phyloP scores from a whole-genome alignment of 805 yeast genomes.

The Candida nanaspora region DNA sequence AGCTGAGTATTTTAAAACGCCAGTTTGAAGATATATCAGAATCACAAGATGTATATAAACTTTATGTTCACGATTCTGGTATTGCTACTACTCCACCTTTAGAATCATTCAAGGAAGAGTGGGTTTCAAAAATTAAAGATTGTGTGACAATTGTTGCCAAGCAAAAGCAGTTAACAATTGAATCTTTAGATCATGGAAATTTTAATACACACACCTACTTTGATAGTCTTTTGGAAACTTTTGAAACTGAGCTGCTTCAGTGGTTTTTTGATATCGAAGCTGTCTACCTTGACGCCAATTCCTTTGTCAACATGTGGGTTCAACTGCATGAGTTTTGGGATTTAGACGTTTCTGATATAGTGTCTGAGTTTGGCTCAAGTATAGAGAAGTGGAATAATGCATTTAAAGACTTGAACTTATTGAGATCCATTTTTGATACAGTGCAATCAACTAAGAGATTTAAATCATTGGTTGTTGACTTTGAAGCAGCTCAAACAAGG shows the following conservation, averaged over 20 bases:
- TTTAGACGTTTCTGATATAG: slow-evolving; percentile 35
- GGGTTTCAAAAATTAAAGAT: slow-evolving; percentile 20
- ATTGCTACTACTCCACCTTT: slow-evolving; percentile 35
- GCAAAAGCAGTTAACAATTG: slow-evolving; percentile 20
- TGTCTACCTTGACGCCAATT: slow-evolving; percentile 20
- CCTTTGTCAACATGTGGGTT: slow-evolving; percentile 45
- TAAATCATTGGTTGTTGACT: slow-evolving; percentile 38
- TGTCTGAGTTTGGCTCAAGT: slow-evolving; percentile 24
- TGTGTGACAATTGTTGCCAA: slow-evolving; percentile 12
- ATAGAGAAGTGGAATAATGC: slow-evolving; percentile 41
- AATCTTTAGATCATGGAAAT: slow-evolving; percentile 14
- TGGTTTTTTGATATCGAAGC: slow-evolving; percentile 27
- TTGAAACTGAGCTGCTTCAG: slow-evolving; percentile 9
- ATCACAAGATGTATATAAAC: slow-evolving; percentile 28
- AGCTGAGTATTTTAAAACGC: slow-evolving; percentile 1
- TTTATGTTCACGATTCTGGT: slow-evolving; percentile 29
- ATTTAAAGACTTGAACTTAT: slow-evolving; percentile 34
- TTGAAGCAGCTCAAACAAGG: slow-evolving; percentile 45
- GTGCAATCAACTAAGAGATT: slow-evolving; percentile 30
- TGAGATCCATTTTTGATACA: slow-evolving; percentile 44
- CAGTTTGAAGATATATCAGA: slow-evolving; percentile 22
- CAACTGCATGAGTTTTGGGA: slow-evolving; percentile 56
- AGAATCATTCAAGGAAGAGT: slow-evolving; percentile 26
- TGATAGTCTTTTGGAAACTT: background rate
- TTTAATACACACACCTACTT: too few species aligned